Base-by-base conservation (phyloP, 2,329 filamentous ascomycete species). In the Cladophialophora exuberans region DNA sequence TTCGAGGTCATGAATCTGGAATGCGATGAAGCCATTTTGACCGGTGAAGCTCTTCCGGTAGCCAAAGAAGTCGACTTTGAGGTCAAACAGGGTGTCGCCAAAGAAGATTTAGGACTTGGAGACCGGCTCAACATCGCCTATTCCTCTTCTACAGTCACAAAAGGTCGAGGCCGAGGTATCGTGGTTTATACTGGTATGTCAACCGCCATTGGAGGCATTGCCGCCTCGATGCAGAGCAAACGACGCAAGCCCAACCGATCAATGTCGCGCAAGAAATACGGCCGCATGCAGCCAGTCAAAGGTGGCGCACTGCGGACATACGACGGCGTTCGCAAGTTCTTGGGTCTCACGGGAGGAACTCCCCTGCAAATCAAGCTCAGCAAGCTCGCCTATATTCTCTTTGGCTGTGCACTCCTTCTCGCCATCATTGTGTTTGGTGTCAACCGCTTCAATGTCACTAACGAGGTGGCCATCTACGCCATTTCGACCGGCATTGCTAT, bases 321-420 rank as follows among this genome's bases (percentile, higher is more conserved):
- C 60, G 79, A 82, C 65, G 71, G 72, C 18, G 64, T 80, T 57
- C 78, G 79, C 39, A 75, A 76, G 58, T 82, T 86, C 59, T 72
- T 86, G 38, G 83, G 83, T 46, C 73, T 86, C 52, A 81, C 77
- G 44, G 79, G 88, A 51, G 90, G 90, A 45, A 96, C 91, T 1
- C 91, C 91, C 0, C 77, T 96, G 41, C 90, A 95, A 73, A 86
- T 87, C 62, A 93, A 89, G 67, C 79, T 96, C 47, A 90, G 88
- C 74, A 90, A 92, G 72, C 86, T 96, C 66, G 90, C 91, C 23
- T 84, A 94, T 38, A 69, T 90, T 3, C 82, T 96, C 2, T 95
- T 96, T 66, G 84, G 79, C 42, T 81, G 90, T 46, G 91, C 83
- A 4, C 77, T 85, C 36, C 63, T 85, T 7, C 74, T 83, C 41